Percentiles rank a stretch among this genome's conserved stretches.
Conservation (phyloP, 495 filamentous ascomycete genomes). For the Xylaria palmicola region DNA sequence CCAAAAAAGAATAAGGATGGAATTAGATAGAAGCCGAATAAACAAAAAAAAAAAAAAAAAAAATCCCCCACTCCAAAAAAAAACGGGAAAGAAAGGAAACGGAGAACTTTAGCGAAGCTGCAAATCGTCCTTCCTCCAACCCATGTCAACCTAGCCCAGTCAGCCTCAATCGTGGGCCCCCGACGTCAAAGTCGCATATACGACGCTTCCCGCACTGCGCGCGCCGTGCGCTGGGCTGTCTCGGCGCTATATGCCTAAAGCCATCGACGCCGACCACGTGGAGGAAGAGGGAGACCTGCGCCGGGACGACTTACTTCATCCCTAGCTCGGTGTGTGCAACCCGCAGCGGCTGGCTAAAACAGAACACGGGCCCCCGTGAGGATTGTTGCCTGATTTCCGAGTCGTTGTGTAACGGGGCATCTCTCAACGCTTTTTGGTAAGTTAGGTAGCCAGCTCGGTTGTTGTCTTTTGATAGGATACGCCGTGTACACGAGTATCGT, state of each 20-base stretch:
- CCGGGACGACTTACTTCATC: constrained; percentile 4
- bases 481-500: too few relatives aligned
- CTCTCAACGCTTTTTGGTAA: not conserved
- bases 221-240: not conserved
- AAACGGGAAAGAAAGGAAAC: not conserved
- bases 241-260: constrained; percentile 7
- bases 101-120: not conserved
- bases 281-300: not conserved
- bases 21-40: not conserved
- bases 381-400: not conserved
- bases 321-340: not conserved
- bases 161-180: not conserved
- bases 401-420: not conserved
- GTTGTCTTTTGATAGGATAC: too few relatives aligned
- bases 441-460: not conserved
- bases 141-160: not conserved
- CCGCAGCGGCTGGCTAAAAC: not conserved
- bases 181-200: constrained; percentile 8
- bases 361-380: too few relatives aligned
- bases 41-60: not conserved
- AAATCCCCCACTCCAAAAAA: too few relatives aligned
- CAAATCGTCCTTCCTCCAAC: not conserved
- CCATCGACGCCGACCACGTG: constrained; percentile 3
- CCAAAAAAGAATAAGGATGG: not conserved
- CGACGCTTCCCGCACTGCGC: not conserved